Evolutionary conservation across 2,329 filamentous ascomycete genomes (phyloP), one percentile per base, ranked within the genome.

Genomic region (Fusarium sp.): DNA sequence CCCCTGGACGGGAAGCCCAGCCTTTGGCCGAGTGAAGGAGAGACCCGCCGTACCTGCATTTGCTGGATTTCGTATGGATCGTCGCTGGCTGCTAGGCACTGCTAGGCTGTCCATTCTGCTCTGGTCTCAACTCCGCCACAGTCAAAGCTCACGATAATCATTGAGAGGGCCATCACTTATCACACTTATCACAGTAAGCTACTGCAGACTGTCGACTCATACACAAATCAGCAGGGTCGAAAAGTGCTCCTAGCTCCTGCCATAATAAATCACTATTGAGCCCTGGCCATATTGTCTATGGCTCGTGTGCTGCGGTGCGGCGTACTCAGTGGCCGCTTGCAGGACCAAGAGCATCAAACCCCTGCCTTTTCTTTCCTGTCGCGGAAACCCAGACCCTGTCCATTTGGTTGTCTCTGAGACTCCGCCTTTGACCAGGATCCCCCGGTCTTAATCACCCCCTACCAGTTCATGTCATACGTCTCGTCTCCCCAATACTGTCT

Each of bases 351-450:
- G 56, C 53, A 34, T 63, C 47, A 60, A 38, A 70, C 62, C 70
- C 70, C 62, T 72, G 70, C 29, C 61, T 38, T 38, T 38, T 34
- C 52, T 59, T 59, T 60, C 56, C 50, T 72, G 68, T 72, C 69
- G 56, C 51, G 59, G 51, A 56, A n/a, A 61, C 66, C 56, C 51
- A 63, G 55, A 55, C 52, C 57, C 63, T 61, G 44, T 30, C 63
- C 53, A 52, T 47, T 70, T 52, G 53, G 60, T 45, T 65, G 64
- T 71, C 68, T 72, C 68, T 70, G 52, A 53, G 69, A 70, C 66
- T 72, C 69, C 69, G 69, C 58, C 66, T 67, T 53, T 49, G 56
- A 72, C 69, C 42, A 63, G 64, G 42, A 11, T 6, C 45, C 66
- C 68, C 67, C 68, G 8, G 42, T 56, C 42, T 56, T 20, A 53